phyloP scores from a whole-genome alignment of 805 yeast genomes.

The Saccharomyces mikatae region DNA sequence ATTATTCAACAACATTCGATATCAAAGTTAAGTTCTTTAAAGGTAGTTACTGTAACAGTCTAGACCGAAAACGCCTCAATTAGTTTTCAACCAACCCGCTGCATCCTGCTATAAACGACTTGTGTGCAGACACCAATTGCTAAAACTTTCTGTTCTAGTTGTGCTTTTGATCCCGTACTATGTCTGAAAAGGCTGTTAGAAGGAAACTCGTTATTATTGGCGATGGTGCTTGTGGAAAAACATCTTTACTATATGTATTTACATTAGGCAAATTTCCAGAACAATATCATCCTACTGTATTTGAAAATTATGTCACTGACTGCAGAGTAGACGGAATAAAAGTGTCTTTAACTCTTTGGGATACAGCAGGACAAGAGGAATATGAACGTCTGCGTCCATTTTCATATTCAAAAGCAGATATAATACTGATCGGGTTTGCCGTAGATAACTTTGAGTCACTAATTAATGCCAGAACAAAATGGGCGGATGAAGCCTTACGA shows the following conservation, averaged over 20 bases:
- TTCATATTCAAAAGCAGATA: constrained; percentile 81
- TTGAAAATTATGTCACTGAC: constrained; percentile 89
- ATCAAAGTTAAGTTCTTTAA: not conserved
- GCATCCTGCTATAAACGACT: not conserved
- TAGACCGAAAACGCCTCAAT: not conserved
- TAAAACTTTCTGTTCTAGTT: not conserved
- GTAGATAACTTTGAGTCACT: constrained; percentile 78
- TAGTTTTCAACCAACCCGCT: not conserved
- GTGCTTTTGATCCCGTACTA: constrained; percentile 1
- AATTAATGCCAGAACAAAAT: constrained; percentile 72
- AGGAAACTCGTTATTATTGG: constrained; percentile 87
- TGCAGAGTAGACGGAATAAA: constrained; percentile 91
- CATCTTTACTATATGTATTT: constrained; percentile 82
- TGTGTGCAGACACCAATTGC: not conserved
- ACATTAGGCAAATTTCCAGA: constrained; percentile 90
- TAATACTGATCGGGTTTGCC: constrained; percentile 79
- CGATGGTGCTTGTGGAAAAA: constrained; percentile 93
- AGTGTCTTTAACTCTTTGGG: constrained; percentile 85
- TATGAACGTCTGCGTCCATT: constrained; percentile 83
- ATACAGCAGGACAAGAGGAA: constrained; percentile 95
- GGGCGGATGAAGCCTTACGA: constrained; percentile 77
- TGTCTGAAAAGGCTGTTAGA: constrained; percentile 35
- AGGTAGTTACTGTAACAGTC: not conserved
- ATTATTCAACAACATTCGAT: not conserved
- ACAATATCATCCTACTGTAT: constrained; percentile 88